Percentiles rank a stretch among this genome's conserved stretches.
Conservation (phyloP, 306 rosid species). For the Senna siamea region DNA sequence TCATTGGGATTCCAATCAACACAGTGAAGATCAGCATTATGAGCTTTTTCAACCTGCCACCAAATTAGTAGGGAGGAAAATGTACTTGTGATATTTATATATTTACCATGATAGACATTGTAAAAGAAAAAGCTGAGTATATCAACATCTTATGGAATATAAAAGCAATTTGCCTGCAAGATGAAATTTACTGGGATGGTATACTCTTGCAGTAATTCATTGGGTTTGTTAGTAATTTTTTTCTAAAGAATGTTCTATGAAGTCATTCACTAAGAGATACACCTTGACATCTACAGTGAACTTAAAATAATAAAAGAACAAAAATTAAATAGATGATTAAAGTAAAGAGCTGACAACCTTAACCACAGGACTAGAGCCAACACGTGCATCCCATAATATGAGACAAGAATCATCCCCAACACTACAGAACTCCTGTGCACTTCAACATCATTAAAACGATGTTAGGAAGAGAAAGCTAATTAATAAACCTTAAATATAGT, state of each 20-base stretch:
- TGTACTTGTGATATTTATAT: not conserved
- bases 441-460: slow-evolving; percentile 49
- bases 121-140: not conserved
- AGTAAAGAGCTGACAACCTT: slow-evolving; percentile 59
- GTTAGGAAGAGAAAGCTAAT: slow-evolving; percentile 43
- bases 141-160: slow-evolving; percentile 20
- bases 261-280: not conserved
- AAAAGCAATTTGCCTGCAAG: not conserved
- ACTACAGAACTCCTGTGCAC: slow-evolving; percentile 99
- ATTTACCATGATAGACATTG: not conserved
- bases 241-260: not conserved
- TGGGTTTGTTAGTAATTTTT: not conserved
- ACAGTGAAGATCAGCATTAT: slow-evolving; percentile 97
- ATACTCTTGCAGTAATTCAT: slow-evolving; percentile 2
- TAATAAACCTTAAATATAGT: slow-evolving; percentile 9
- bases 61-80: slow-evolving; percentile 24
- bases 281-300: not conserved
- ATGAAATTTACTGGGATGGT: slow-evolving; percentile 8
- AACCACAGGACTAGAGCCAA: slow-evolving; percentile 80
- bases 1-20: slow-evolving; percentile 99
- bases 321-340: not conserved
- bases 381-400: slow-evolving; percentile 97
- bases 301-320: slow-evolving; percentile 18
- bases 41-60: slow-evolving; percentile 92
- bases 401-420: slow-evolving; percentile 99